Evolutionary conservation across 257 asterid genomes (phyloP), one percentile per base, ranked within the genome.

Genomic region (Solanum phureja): DNA sequence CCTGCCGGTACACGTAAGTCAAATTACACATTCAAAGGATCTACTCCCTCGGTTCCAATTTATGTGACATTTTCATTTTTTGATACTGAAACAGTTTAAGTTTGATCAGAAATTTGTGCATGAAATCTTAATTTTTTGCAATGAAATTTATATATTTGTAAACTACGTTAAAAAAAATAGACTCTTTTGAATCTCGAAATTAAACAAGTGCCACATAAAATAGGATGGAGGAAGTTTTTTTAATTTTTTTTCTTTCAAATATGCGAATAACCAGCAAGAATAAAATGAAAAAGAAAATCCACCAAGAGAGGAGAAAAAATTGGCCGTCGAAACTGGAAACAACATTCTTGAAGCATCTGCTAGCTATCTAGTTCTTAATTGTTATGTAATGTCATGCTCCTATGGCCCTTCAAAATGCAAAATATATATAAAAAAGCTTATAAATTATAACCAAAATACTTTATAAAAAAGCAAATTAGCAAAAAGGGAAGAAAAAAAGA

Each of bases 321-420:
- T 35, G 18, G 38, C 87, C 73, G 52, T 58, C 27, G 16, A 46
- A 84, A 76, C 16, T 52, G 81, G 89, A 87, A 52, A 86, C 68
- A 86, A 44, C 12, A 34, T 86, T 90, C 71, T 88, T 86, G 84
- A 83, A 90, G 89, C 85, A 90, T 89, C 84, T 8, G n/a, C 18
- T 4, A 16, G 79, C 16, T 81, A n/a, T 18, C 13, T 5, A 18
- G 66, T 5, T 81, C 40, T 18, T 82, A 86, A 83, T 56, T 81
- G 6, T 42, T 14, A 35, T 35, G 68, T 27, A 66, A 35, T 60
- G 60, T 79, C 83, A 42, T 81, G 72, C 29, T 88, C 86, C 33
- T 79, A 38, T 79, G 91, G 87, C 88, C 88, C 88, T 77, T n/a
- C 24, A 84, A 56, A 75, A 77, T 52, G 90, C 86, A 86, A 81